Percentiles rank a stretch among this genome's conserved stretches.
These are phyloP conservation scores for Thelephora ganbajun DNA, from an alignment of 768 basidiomycete species.

Conservation along the genomic window DNA sequence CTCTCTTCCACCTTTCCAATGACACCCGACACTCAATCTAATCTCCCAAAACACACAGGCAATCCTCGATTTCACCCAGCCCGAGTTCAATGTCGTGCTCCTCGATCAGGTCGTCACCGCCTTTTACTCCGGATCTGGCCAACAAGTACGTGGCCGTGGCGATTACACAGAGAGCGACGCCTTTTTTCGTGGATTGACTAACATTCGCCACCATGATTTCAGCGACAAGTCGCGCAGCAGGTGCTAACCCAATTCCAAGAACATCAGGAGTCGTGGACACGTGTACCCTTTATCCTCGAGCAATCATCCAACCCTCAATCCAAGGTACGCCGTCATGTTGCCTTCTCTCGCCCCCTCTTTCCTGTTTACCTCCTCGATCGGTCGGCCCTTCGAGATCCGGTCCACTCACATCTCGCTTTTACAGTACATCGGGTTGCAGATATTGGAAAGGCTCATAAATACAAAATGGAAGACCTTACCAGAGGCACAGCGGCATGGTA, in stretches of 20 bases:
- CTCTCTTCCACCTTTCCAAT: constrained; percentile 1
- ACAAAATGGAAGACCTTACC: constrained; percentile 91
- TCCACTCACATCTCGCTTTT: neutral
- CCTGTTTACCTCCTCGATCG: constrained; percentile 7
- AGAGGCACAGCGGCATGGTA: constrained; percentile 77
- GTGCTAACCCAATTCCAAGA: constrained; percentile 90
- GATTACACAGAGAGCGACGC: constrained; percentile 3
- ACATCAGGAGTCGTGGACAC: constrained; percentile 90
- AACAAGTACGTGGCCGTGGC: constrained; percentile 41
- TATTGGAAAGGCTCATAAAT: constrained; percentile 82
- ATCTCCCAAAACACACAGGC: constrained; percentile 26
- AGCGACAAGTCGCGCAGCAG: constrained; percentile 90
- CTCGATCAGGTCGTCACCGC: constrained; percentile 83
- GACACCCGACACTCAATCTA: too few species aligned
- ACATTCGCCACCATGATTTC: constrained; percentile 1
- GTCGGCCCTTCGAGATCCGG: neutral
- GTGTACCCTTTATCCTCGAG: constrained; percentile 84
- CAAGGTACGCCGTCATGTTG: constrained; percentile 34
- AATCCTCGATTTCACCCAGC: constrained; percentile 73
- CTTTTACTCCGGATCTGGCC: constrained; percentile 68
- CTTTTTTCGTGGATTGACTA: constrained; percentile 1
- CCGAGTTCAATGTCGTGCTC: constrained; percentile 74
- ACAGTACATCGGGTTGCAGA: constrained; percentile 88
- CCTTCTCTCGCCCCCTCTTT: constrained; percentile 11
- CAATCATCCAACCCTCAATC: constrained; percentile 65